Evolutionary conservation across 108 stramenopile species (phyloP), one percentile per base, ranked within the genome.

Genomic region (Nitzschia sp.): DNA sequence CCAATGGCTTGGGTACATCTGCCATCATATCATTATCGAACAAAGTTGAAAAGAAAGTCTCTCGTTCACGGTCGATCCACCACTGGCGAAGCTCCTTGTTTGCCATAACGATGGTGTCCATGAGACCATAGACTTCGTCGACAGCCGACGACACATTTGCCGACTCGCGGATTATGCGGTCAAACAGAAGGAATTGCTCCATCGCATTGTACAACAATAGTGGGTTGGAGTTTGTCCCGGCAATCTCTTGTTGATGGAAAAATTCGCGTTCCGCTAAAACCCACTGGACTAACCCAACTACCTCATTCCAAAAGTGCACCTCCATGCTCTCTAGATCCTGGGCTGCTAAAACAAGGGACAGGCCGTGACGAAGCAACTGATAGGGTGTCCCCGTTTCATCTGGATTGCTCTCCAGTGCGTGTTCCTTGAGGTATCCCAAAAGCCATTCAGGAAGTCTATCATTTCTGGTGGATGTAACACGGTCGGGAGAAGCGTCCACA

Each of bases 401-500:
- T 19, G 10, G 6, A 14, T 51, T 29, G 9, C 19, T 21, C 43
- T 62, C 54, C 64, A 80, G 44, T 71, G 83, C 50, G 41, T 84
- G 58, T 42, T 87, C 86, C 10, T 72, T 63, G n/a, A 92, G 59
- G 62, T 89, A 92, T 22, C 57, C 72, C 52, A 89, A 78, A 3
- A 89, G 54, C 88, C 88, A 89, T 73, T 92, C 88, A 17, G 88
- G 86, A n/a, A 92, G 73, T 52, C 83, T 73, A 63, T 89, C 88
- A 17, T 83, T 77, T 1, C 78, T 75, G 54, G 70, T 66, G 21
- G 84, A 59, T 20, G 80, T 84, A 24, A 84, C 41, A 37, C 74
- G 71, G 22, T 83, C 76, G 3, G 57, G 61, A 48, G 63, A 62
- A 41, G 79, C 62, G 51, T 84, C 77, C 20, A 93, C 70, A 77